phyloP scores from a whole-genome alignment of 208 protist species.

The Crithidia mellificae region DNA sequence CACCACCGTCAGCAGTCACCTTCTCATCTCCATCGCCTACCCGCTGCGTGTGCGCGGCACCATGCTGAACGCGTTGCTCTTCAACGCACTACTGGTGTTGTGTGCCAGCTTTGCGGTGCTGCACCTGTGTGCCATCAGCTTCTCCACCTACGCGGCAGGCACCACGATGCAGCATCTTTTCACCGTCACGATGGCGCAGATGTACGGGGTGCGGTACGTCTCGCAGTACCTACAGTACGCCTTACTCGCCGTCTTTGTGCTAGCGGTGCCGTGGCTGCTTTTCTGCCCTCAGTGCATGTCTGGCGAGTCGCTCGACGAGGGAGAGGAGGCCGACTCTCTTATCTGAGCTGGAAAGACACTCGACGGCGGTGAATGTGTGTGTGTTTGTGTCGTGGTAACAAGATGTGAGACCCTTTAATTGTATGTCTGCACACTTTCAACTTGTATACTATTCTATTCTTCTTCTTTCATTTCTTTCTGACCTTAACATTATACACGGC shows the following conservation, averaged over 20 bases:
- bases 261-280: conserved; percentile 30
- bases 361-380: no score
- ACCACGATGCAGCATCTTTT: conserved; percentile 63
- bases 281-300: conserved; percentile 17
- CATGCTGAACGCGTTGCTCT: conserved; percentile 94
- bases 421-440: background rate
- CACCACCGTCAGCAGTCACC: conserved; percentile 74
- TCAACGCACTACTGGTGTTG: conserved; percentile 92
- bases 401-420: no score
- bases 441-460: no score
- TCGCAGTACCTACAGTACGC: conserved; percentile 60
- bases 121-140: conserved; percentile 89
- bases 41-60: conserved; percentile 82
- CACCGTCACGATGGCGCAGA: conserved; percentile 40
- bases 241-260: conserved; percentile 37
- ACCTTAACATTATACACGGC: no score
- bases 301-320: conserved; percentile 16
- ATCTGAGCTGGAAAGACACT: background rate
- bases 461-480: no score
- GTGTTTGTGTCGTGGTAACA: no score
- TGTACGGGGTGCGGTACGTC: conserved; percentile 56
- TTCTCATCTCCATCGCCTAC: conserved; percentile 73
- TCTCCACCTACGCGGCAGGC: conserved; percentile 67
- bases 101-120: conserved; percentile 87
- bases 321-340: conserved; percentile 21